A percentile compares a stretch with the other conserved stretches of the same genome.
phyloP scores from a whole-genome alignment of 352 stramenopile species.

The Phytophthora hibernalis region DNA sequence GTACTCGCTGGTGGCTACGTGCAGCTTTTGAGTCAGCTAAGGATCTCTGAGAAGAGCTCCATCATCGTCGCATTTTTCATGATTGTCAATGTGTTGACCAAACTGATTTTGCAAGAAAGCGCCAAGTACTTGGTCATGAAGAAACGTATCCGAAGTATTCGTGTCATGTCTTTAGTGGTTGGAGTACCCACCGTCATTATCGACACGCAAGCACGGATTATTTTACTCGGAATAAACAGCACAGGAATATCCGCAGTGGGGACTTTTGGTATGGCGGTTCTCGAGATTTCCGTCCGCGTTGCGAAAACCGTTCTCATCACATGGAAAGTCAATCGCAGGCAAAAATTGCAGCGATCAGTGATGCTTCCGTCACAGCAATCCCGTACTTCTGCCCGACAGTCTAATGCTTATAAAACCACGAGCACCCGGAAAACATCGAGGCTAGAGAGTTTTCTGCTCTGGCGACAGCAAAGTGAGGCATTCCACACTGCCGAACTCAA shows the following conservation, averaged over 20 bases:
- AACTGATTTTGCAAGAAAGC: constrained; percentile 31
- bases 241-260: constrained; percentile 1
- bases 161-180: constrained; percentile 41
- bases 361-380: too few relatives aligned
- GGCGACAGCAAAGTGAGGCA: constrained; percentile 16
- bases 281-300: constrained; percentile 24
- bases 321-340: constrained; percentile 4
- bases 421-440: background rate
- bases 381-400: too few relatives aligned
- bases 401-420: background rate
- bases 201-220: constrained; percentile 52
- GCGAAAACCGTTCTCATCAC: constrained; percentile 19
- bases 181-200: constrained; percentile 46
- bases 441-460: constrained; percentile 33
- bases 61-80: constrained; percentile 14
- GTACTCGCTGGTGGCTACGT: constrained; percentile 1
- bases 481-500: constrained; percentile 41
- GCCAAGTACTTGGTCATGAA: constrained; percentile 20
- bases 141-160: constrained; percentile 25
- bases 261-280: constrained; percentile 25
- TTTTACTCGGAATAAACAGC: constrained; percentile 33
- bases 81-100: too few relatives aligned
- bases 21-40: background rate
- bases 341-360: background rate
- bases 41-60: background rate